Conservation (phyloP, 208 protist genomes). For the Trypanosoma vivax region DNA sequence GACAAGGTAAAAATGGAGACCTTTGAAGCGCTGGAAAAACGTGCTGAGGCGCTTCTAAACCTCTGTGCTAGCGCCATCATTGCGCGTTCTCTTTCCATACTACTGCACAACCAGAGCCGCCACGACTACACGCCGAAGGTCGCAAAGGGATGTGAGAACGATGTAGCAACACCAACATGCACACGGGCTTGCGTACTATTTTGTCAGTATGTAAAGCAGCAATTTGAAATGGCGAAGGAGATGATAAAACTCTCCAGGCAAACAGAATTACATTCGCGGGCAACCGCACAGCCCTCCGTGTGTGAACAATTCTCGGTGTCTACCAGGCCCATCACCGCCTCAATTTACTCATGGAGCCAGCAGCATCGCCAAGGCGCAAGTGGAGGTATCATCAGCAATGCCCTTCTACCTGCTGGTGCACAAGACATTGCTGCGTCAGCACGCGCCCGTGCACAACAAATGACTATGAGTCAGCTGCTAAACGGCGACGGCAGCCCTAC, state of each 20-base stretch:
- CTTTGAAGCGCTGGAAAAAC: constrained; percentile 54
- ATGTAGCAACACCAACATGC: constrained; percentile 62
- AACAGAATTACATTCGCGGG: constrained; percentile 20
- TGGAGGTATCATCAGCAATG: not conserved
- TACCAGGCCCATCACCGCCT: not conserved
- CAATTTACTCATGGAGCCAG: no score
- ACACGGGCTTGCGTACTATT: constrained; percentile 85
- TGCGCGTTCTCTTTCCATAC: constrained; percentile 64
- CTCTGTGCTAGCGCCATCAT: constrained; percentile 70
- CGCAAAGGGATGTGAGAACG: constrained; percentile 29
- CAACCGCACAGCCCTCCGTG: not conserved
- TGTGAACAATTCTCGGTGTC: not conserved
- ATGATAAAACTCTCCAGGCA: constrained; percentile 79
- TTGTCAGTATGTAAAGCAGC: constrained; percentile 79
- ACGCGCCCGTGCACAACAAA: constrained; percentile 55
- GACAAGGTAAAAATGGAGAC: constrained; percentile 43
- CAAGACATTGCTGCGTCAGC: constrained; percentile 24
- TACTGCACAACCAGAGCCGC: constrained; percentile 67
- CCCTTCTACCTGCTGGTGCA: not conserved
- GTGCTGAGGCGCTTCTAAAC: constrained; percentile 69
- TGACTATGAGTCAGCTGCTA: constrained; percentile 80
- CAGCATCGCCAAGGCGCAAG: no score
- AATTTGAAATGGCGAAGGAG: constrained; percentile 74
- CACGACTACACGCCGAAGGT: constrained; percentile 70
- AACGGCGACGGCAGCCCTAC: constrained; percentile 77